phyloP scores from a whole-genome alignment of 1,284 basidiomycete species.

The Porphyrellus sp. region DNA sequence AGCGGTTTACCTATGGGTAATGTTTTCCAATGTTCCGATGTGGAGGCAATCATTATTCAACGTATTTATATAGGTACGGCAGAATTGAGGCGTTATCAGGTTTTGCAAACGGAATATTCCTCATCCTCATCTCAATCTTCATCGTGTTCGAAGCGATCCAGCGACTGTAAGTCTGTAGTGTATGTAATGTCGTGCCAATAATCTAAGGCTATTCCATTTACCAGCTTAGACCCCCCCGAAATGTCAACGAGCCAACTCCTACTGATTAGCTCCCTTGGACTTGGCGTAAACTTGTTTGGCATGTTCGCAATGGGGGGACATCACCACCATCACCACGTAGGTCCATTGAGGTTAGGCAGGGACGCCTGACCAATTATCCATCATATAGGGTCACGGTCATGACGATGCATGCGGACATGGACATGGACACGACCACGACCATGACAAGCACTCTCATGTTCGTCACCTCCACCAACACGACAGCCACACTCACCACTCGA shows the following conservation, averaged over 20 bases:
- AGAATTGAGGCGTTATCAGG: conserved; percentile 99
- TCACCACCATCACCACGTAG: conserved; percentile 85
- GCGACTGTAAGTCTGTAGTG: conserved; percentile 65
- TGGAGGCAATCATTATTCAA: not conserved
- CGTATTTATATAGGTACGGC: conserved; percentile 61
- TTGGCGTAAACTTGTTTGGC: conserved; percentile 94
- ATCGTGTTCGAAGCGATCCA: conserved; percentile 98
- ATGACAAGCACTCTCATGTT: conserved; percentile 31
- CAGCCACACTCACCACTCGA: conserved; percentile 11
- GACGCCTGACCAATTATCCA: not conserved
- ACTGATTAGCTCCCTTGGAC: conserved; percentile 83
- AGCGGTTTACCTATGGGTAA: conserved; percentile 92
- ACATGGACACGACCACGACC: conserved; percentile 48
- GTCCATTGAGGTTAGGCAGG: conserved; percentile 23
- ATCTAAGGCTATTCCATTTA: conserved; percentile 7
- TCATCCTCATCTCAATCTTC: conserved; percentile 95
- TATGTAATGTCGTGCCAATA: not conserved
- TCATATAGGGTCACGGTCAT: conserved; percentile 51
- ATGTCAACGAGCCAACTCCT: conserved; percentile 97
- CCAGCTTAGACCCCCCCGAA: conserved; percentile 89
- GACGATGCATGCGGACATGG: conserved; percentile 44
- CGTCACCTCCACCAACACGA: conserved; percentile 28
- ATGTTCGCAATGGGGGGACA: conserved; percentile 99
- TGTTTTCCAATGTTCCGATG: conserved; percentile 18
- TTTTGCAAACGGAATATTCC: conserved; percentile 96